Evolutionary conservation across 1,284 basidiomycete species (phyloP).

Genomic region (Prillingera fragicola): DNA sequence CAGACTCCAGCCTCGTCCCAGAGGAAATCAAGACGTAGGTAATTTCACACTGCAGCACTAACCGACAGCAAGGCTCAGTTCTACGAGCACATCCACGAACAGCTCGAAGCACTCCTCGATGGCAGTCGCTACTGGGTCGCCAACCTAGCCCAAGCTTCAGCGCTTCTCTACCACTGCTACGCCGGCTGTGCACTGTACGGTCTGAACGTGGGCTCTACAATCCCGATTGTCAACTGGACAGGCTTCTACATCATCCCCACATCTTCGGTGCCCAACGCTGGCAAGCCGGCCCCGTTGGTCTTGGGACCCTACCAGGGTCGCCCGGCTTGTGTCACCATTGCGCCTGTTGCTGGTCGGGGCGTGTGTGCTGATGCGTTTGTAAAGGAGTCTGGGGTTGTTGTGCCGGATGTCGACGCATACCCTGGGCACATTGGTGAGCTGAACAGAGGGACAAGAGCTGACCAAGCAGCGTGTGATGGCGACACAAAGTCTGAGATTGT

Average conservation of each 20-base stretch:
- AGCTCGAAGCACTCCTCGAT: slow-evolving; percentile 59
- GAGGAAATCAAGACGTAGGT: slow-evolving; percentile 55
- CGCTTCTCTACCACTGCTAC: slow-evolving; percentile 70
- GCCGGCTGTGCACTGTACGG: slow-evolving; percentile 64
- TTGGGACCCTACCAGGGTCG: slow-evolving; percentile 82
- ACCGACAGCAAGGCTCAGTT: slow-evolving; percentile 58
- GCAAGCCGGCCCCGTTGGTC: slow-evolving; percentile 49
- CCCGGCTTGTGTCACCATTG: slow-evolving; percentile 79
- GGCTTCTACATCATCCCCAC: slow-evolving; percentile 74
- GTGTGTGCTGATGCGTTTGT: slow-evolving; percentile 76
- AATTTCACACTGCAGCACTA: not conserved
- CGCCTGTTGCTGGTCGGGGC: slow-evolving; percentile 58
- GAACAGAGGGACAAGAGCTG: not conserved
- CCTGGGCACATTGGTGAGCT: slow-evolving; percentile 67
- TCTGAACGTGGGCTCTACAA: slow-evolving; percentile 36
- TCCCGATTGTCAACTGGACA: slow-evolving; percentile 74
- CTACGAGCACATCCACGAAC: slow-evolving; percentile 65
- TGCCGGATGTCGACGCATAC: slow-evolving; percentile 67
- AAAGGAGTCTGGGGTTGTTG: slow-evolving; percentile 56
- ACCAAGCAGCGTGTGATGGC: slow-evolving; percentile 63
- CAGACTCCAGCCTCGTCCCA: slow-evolving; percentile 70
- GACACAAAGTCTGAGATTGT: slow-evolving; percentile 82
- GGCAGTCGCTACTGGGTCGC: slow-evolving; percentile 75
- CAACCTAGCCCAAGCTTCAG: slow-evolving; percentile 76
- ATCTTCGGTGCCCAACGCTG: slow-evolving; percentile 42